phyloP scores from a whole-genome alignment of 2,329 filamentous ascomycete genomes.

The Trichocomaceae sp. region DNA sequence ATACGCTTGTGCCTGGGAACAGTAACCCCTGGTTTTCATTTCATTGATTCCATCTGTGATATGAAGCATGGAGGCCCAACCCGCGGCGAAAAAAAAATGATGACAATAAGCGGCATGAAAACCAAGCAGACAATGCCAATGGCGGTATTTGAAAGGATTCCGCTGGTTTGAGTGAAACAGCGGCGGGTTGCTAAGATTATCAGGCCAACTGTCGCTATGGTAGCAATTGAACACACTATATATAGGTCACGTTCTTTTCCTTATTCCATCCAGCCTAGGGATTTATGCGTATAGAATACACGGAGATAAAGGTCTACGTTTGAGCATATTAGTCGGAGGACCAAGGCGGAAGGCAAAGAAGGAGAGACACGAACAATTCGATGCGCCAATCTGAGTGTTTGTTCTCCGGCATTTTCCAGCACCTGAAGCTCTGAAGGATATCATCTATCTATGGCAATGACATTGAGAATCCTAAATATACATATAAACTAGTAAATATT shows the following conservation, averaged over 20 bases:
- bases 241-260: conserved; percentile 34
- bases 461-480: too few species aligned
- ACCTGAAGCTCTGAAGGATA: not conserved
- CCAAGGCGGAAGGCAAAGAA: not conserved
- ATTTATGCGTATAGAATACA: conserved; percentile 42
- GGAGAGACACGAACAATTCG: not conserved
- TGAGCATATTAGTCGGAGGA: not conserved
- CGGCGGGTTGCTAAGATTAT: not conserved
- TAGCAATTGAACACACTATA: conserved; percentile 27
- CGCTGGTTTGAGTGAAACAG: not conserved
- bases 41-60: conserved; percentile 30
- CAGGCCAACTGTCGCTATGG: conserved; percentile 6
- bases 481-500: too few species aligned
- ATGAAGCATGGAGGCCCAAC: conserved; percentile 33
- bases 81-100: conserved; percentile 37
- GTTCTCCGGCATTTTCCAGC: not conserved
- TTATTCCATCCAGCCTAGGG: conserved; percentile 44
- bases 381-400: not conserved
- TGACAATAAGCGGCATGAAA: conserved; percentile 24
- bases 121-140: conserved; percentile 23
- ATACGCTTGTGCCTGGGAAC: conserved; percentile 40
- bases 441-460: conserved; percentile 2
- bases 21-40: conserved; percentile 40
- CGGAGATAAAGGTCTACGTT: conserved; percentile 38
- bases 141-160: conserved; percentile 8